A percentile compares a stretch with the other conserved stretches of the same genome.
These are phyloP conservation scores for Phaffia tasmanica DNA, from an alignment of 768 basidiomycete genomes.

Conservation along the genomic window DNA sequence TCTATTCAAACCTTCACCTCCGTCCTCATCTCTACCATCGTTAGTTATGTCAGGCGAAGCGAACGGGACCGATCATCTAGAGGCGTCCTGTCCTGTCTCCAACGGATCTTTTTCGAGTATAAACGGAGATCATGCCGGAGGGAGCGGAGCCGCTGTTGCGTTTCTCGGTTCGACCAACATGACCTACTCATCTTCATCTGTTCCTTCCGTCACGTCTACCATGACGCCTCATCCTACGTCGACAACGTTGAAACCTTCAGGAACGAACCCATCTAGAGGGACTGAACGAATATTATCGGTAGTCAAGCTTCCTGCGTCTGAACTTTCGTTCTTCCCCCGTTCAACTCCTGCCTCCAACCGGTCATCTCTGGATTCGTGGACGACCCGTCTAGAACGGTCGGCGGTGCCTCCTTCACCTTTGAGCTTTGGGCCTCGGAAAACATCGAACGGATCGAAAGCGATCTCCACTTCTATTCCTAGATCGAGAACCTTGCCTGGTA, in stretches of 20 bases:
- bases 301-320: constrained; percentile 9
- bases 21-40: neutral
- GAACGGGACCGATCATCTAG: neutral
- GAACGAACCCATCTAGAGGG: neutral
- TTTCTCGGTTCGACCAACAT: constrained; percentile 11
- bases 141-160: neutral
- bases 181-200: constrained; percentile 4
- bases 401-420: no score
- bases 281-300: neutral
- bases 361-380: constrained; percentile 12
- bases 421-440: no score
- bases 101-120: neutral
- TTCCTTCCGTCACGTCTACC: neutral
- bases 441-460: no score
- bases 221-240: neutral
- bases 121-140: neutral
- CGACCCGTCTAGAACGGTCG: no score
- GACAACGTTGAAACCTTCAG: neutral
- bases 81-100: neutral
- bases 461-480: no score
- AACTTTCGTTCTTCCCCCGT: constrained; percentile 22
- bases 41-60: neutral
- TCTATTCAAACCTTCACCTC: neutral
- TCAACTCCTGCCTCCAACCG: constrained; percentile 7
- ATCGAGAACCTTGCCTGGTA: no score